Evolutionary conservation across 176 grass and related monocot species (phyloP).

Genomic region (Chrysopogon serrulatus): DNA sequence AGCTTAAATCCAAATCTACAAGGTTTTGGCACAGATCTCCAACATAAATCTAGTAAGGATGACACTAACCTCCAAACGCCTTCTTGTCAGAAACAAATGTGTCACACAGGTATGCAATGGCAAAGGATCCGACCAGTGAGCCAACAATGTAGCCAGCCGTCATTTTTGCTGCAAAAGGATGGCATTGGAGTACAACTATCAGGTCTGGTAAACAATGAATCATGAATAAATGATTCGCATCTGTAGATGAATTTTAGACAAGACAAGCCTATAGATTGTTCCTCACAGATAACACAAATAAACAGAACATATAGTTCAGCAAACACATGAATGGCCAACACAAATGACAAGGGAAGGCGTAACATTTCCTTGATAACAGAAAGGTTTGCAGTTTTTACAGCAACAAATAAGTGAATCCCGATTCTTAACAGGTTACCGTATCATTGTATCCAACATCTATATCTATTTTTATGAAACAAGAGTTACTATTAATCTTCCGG

Average conservation of each 20-base stretch:
- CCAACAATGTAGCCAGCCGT: conserved; percentile 24
- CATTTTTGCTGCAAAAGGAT: conserved; percentile 34
- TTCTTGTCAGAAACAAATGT: conserved; percentile 43
- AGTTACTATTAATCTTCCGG: neutral
- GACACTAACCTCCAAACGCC: conserved; percentile 53
- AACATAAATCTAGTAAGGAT: neutral
- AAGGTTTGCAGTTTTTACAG: neutral
- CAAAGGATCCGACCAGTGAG: conserved; percentile 6
- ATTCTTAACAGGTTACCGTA: neutral
- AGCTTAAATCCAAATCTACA: neutral
- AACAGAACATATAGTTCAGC: neutral
- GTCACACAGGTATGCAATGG: conserved; percentile 48
- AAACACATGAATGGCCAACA: neutral
- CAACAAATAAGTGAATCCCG: neutral
- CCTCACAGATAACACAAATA: neutral
- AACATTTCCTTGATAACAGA: neutral
- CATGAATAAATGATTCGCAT: neutral
- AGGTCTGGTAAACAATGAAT: neutral
- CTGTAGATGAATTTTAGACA: neutral
- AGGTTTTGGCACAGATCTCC: neutral
- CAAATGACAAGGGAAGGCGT: neutral
- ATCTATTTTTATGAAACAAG: neutral
- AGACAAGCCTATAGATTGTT: neutral
- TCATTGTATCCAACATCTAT: neutral
- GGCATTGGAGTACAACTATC: neutral